A percentile compares a stretch with the other conserved stretches of the same genome.
Conservation (phyloP, 129 eudicot genomes). For the Flaveria trinervia region DNA sequence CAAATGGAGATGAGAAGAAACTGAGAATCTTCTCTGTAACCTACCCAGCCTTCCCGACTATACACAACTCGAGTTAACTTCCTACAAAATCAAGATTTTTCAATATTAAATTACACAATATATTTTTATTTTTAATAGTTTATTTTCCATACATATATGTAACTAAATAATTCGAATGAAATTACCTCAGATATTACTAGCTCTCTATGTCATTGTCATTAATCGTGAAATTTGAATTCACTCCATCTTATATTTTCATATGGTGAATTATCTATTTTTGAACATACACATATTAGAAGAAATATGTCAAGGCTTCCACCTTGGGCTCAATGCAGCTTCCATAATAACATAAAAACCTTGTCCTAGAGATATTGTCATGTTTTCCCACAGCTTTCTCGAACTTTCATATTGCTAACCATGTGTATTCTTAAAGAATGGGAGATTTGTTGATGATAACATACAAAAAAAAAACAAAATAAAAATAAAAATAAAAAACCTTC, state of each 20-base stretch:
- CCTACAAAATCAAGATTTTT: background rate
- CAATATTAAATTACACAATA: too few relatives aligned
- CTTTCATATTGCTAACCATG: background rate
- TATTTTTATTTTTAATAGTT: too few relatives aligned
- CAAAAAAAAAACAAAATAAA: background rate
- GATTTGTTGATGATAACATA: background rate
- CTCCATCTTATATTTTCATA: too few relatives aligned
- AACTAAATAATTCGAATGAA: too few relatives aligned
- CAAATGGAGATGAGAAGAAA: too few relatives aligned
- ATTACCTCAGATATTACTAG: too few relatives aligned
- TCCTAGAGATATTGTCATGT: slow-evolving; percentile 1
- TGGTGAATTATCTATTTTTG: too few relatives aligned
- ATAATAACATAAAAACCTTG: background rate
- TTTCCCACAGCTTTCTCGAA: slow-evolving; percentile 12
- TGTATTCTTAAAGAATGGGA: background rate
- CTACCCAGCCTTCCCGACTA: background rate
- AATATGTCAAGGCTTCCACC: background rate
- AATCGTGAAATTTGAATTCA: too few relatives aligned
- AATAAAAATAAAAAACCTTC: background rate
- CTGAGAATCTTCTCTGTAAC: too few relatives aligned
- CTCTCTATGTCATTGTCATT: too few relatives aligned
- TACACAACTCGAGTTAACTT: background rate
- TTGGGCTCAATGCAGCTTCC: background rate
- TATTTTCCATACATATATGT: too few relatives aligned
- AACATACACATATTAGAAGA: too few relatives aligned